Evolutionary conservation across 176 grass and related monocot species (phyloP).

Genomic region (Microstegium vimineum): DNA sequence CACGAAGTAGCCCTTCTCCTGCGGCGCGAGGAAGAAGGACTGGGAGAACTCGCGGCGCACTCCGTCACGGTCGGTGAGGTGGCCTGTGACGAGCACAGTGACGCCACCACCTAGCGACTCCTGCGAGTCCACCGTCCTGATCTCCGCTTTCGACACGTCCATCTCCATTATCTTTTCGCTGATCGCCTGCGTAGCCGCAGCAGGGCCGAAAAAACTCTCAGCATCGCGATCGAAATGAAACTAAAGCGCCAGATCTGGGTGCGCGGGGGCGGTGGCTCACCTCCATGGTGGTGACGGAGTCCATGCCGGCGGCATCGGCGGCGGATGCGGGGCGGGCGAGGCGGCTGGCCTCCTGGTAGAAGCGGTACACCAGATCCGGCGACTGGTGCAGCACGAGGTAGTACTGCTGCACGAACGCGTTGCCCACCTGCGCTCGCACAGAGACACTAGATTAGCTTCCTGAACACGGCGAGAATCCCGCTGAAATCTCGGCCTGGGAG

Average conservation of each 20-base stretch:
- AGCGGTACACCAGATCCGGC: conserved; percentile 72
- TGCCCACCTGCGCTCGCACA: conserved; percentile 49
- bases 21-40: conserved; percentile 86
- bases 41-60: conserved; percentile 61
- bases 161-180: conserved; percentile 76
- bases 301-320: conserved; percentile 40
- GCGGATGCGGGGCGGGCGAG: conserved; percentile 49
- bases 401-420: conserved; percentile 91
- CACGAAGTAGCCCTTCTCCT: conserved; percentile 84
- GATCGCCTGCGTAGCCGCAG: conserved; percentile 51
- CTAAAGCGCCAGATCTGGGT: conserved; percentile 6
- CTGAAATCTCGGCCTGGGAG: neutral
- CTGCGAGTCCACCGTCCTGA: conserved; percentile 75
- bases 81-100: conserved; percentile 71
- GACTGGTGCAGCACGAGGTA: conserved; percentile 85
- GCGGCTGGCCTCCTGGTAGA: conserved; percentile 89
- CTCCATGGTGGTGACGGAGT: conserved; percentile 59
- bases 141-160: conserved; percentile 68
- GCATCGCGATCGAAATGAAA: neutral
- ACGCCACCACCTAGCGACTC: conserved; percentile 64
- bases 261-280: conserved; percentile 25
- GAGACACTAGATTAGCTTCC: conserved; percentile 10
- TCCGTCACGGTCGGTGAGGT: conserved; percentile 42
- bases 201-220: neutral
- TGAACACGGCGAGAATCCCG: neutral